These are phyloP conservation scores for Cyphellophora attinorum DNA, from an alignment of 2,329 filamentous ascomycete species.

Conservation along the genomic window DNA sequence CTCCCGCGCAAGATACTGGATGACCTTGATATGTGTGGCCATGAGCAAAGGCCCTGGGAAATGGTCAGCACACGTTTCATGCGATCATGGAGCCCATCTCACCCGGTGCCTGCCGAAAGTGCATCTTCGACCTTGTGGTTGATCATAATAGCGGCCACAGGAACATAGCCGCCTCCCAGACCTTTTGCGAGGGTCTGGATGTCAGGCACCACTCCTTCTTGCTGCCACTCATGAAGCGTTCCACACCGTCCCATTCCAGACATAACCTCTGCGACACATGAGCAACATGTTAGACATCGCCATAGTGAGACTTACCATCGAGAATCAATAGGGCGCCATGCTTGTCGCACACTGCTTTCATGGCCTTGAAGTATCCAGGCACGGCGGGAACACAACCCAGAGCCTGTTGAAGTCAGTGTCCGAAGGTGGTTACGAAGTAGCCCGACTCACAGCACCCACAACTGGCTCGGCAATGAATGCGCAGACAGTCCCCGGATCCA, in stretches of 20 bases:
- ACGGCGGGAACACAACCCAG: slow-evolving; percentile 60
- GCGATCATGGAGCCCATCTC: slow-evolving; percentile 47
- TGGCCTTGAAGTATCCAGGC: slow-evolving; percentile 58
- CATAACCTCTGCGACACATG: no score
- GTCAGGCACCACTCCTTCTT: slow-evolving; percentile 49
- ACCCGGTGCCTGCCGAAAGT: slow-evolving; percentile 37
- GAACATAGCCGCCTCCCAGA: slow-evolving; percentile 46
- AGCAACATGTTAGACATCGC: no score
- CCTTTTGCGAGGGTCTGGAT: slow-evolving; percentile 52
- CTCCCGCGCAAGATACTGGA: slow-evolving; percentile 46
- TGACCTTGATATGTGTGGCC: slow-evolving; percentile 51
- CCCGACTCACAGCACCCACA: slow-evolving; percentile 53
- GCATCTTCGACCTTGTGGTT: slow-evolving; percentile 37
- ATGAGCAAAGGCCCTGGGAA: slow-evolving; percentile 38
- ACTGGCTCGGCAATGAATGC: slow-evolving; percentile 67
- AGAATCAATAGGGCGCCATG: slow-evolving; percentile 2
- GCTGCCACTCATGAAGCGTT: slow-evolving; percentile 49
- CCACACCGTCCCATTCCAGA: slow-evolving; percentile 46
- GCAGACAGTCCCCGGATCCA: slow-evolving; percentile 58
- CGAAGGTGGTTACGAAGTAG: neutral
- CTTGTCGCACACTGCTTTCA: slow-evolving; percentile 14
- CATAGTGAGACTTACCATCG: no score
- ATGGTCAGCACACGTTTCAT: neutral
- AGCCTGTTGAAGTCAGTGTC: slow-evolving; percentile 32
- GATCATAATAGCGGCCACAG: slow-evolving; percentile 46